Evolutionary conservation across 371 early-diverging fungal species (phyloP).

Genomic region (Mucor saturninus): DNA sequence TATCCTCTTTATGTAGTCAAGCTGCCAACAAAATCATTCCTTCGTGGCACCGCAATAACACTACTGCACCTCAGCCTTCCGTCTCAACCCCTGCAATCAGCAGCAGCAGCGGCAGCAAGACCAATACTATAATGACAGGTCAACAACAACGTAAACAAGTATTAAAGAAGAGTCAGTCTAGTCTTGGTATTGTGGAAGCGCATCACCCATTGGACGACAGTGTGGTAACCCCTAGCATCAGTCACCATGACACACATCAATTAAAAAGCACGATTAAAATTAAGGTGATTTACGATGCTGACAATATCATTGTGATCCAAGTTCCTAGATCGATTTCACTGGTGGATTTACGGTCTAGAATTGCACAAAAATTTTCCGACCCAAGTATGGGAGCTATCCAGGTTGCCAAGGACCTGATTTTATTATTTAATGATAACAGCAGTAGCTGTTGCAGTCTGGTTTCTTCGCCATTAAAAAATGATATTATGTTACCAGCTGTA

Average conservation of each 20-base stretch:
- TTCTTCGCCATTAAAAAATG: conserved; percentile 2
- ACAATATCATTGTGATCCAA: conserved; percentile 45
- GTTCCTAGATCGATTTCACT: conserved; percentile 37
- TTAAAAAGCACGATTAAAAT: conserved; percentile 33
- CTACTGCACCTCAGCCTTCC: conserved; percentile 20
- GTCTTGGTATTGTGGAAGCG: conserved; percentile 6
- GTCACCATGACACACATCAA: not conserved
- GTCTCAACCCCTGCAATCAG: conserved; percentile 18
- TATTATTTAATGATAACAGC: conserved; percentile 29
- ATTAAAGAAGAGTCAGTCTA: conserved; percentile 28
- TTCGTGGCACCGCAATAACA: conserved; percentile 16
- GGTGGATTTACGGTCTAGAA: conserved; percentile 28
- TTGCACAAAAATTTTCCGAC: conserved; percentile 44
- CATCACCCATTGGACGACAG: conserved; percentile 2
- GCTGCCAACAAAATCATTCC: conserved; percentile 32
- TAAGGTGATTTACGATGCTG: conserved; percentile 41
- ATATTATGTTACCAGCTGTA: conserved; percentile 15
- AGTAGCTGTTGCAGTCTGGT: conserved; percentile 26
- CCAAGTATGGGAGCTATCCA: conserved; percentile 21
- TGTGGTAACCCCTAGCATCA: conserved; percentile 4
- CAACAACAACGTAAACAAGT: conserved; percentile 8
- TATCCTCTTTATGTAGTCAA: conserved; percentile 33
- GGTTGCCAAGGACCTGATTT: conserved; percentile 16
- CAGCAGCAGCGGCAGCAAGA: not conserved
- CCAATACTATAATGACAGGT: conserved; percentile 4